A percentile compares a stretch with the other conserved stretches of the same genome.
These are phyloP conservation scores for Saturnispora galanensis DNA, from an alignment of 805 yeast genomes.

Conservation along the genomic window DNA sequence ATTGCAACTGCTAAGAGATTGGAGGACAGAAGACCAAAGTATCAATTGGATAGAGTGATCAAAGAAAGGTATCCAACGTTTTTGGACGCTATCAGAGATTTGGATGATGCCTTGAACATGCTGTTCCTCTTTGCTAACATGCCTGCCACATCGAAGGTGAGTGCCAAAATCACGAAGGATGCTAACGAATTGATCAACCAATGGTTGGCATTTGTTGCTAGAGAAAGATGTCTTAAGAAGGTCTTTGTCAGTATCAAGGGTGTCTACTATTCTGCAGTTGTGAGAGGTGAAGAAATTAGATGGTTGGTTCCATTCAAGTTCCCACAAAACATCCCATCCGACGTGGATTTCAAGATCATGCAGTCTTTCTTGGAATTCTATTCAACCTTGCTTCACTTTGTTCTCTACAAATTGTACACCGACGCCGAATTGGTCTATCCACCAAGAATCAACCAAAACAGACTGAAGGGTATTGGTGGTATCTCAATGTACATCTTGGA, in stretches of 20 bases:
- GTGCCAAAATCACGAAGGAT: constrained; percentile 73
- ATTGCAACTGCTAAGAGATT: constrained; percentile 78
- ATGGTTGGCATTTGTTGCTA: constrained; percentile 90
- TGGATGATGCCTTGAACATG: constrained; percentile 95
- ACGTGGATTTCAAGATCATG: constrained; percentile 95
- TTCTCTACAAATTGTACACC: constrained; percentile 72
- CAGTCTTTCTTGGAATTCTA: constrained; percentile 92
- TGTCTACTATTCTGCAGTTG: constrained; percentile 84
- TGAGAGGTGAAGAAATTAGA: constrained; percentile 85
- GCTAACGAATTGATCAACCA: constrained; percentile 84
- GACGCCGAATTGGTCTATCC: constrained; percentile 86
- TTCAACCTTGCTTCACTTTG: constrained; percentile 84
- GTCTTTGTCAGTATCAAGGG: constrained; percentile 96
- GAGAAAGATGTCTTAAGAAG: constrained; percentile 70
- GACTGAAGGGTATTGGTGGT: constrained; percentile 83
- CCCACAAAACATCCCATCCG: constrained; percentile 90
- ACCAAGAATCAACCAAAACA: constrained; percentile 65
- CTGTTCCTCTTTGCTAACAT: constrained; percentile 84
- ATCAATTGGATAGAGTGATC: constrained; percentile 80
- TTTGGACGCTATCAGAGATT: constrained; percentile 81
- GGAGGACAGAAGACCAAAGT: constrained; percentile 72
- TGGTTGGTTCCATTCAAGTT: constrained; percentile 97
- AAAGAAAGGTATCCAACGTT: constrained; percentile 95
- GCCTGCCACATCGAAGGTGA: constrained; percentile 85
- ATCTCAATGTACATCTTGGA: constrained; percentile 74